Base-by-base conservation (phyloP, 2,329 filamentous ascomycete species). In the Cladophialophora bantiana region DNA sequence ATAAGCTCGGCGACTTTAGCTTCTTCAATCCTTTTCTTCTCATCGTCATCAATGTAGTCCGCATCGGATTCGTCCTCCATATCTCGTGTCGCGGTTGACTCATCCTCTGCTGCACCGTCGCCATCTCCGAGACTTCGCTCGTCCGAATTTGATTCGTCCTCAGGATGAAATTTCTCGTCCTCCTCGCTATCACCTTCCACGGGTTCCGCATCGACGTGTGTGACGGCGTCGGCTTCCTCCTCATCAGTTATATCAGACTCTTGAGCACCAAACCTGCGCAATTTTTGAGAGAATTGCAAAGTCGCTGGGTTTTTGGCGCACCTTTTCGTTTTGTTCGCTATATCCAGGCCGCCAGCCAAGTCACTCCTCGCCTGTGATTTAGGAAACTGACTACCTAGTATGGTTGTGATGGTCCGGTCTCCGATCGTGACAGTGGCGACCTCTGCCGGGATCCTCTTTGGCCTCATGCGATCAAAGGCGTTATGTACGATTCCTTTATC, bases 381-480 rank as follows among this genome's bases (percentile, higher is more conserved):
- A 79, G 77, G 74, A 3, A 82, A 74, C 58, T 85, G 81, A 58
- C 82, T 85, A 1, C 90, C 89, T 70, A 93, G 84, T 36, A 88
- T 83, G 20, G 88, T 89, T 0, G 86, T 89, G 4, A 88, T 83
- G 0, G 89, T 92, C 54, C 84, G 85, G 68, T 89, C 83, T 1
- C 90, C 91, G 62, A 94, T 87, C 0, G 90, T 93, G 56, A 94
- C 91, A 1, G 90, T 92, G 20, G 91, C 90, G 59, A 89, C 80
- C 72, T 92, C 88, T 34, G 84, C 79, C 1, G 85, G 84, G 1
- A 84, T 80, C 38, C 90, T 84, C 74, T 87, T 90, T 0, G 85
- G 83, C 15, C 88, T 83, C 86, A 89, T 89, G 18, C 85, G 83
- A 75, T 89, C 86, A 71, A 89, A 89, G 1, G 88, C 88, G 73